These are phyloP conservation scores for Xylariomycetidae sp. DNA, from an alignment of 2,329 filamentous ascomycete genomes.

Conservation along the genomic window DNA sequence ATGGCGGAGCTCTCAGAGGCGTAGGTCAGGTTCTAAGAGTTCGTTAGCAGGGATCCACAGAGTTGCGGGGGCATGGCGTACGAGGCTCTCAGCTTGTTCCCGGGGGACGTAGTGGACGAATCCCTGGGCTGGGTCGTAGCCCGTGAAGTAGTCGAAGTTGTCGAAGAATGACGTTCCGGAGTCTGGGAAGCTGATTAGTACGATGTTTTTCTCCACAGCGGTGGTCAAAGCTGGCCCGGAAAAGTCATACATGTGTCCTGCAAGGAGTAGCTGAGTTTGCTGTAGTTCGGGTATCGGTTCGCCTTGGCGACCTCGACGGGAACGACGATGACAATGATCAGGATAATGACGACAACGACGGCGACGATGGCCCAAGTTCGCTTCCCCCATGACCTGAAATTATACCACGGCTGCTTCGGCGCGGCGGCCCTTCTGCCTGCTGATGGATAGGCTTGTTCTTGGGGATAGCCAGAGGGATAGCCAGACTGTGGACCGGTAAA, in stretches of 20 bases:
- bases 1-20: constrained; percentile 47
- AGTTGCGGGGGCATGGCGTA: constrained; percentile 20
- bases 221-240: not conserved
- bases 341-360: constrained; percentile 30
- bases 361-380: constrained; percentile 41
- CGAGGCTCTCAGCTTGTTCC: constrained; percentile 34
- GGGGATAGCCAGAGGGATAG: not conserved
- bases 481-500: constrained; percentile 12
- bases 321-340: constrained; percentile 44
- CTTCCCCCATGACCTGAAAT: constrained; percentile 48
- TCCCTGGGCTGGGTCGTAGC: constrained; percentile 43
- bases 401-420: constrained; percentile 30
- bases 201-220: not conserved
- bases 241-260: constrained; percentile 41
- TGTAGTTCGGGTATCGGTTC: constrained; percentile 43
- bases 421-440: constrained; percentile 6
- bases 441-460: constrained; percentile 2
- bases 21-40: constrained; percentile 54
- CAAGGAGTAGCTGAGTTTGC: constrained; percentile 39
- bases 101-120: constrained; percentile 49
- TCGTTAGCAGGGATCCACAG: constrained; percentile 2
- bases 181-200: constrained; percentile 29
- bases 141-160: constrained; percentile 47
- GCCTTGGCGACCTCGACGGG: constrained; percentile 35
- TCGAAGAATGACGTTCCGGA: constrained; percentile 46